Percentiles rank a stretch among this genome's conserved stretches.
phyloP scores from a whole-genome alignment of 257 asterid species.

The Echites panduratus region DNA sequence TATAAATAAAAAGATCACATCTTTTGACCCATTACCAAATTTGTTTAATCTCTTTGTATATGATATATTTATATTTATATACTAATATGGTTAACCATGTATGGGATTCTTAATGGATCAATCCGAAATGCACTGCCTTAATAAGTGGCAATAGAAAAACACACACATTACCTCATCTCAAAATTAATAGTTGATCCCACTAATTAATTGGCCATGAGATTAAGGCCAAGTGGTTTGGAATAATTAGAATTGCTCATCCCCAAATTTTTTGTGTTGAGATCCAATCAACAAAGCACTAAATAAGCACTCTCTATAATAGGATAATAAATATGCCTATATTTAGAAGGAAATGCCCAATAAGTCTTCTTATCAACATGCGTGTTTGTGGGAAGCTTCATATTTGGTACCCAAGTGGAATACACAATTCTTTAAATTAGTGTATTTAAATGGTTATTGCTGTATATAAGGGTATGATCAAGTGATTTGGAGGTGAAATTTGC shows the following conservation, averaged over 20 bases:
- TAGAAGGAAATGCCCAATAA: no score
- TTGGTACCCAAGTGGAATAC: background rate
- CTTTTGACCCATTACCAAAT: no score
- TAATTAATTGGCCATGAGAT: background rate
- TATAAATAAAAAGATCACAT: no score
- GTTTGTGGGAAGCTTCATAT: no score
- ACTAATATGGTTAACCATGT: no score
- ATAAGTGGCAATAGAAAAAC: background rate
- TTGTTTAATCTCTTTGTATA: no score
- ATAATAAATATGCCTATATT: background rate
- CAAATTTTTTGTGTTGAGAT: conserved; percentile 2
- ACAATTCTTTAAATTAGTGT: background rate
- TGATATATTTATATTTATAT: no score
- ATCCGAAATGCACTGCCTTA: background rate
- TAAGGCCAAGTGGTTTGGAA: background rate
- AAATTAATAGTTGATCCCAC: background rate
- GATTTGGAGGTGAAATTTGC: no score
- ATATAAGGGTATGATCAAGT: no score
- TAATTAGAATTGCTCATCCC: background rate
- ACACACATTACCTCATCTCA: background rate
- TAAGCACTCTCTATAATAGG: background rate
- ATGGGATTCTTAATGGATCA: background rate
- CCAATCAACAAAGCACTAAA: conserved; percentile 11
- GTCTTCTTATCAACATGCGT: background rate
- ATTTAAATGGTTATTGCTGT: no score